Evolutionary conservation across 2,329 filamentous ascomycete species (phyloP).

Genomic region (Aspergillus eucalypticola): DNA sequence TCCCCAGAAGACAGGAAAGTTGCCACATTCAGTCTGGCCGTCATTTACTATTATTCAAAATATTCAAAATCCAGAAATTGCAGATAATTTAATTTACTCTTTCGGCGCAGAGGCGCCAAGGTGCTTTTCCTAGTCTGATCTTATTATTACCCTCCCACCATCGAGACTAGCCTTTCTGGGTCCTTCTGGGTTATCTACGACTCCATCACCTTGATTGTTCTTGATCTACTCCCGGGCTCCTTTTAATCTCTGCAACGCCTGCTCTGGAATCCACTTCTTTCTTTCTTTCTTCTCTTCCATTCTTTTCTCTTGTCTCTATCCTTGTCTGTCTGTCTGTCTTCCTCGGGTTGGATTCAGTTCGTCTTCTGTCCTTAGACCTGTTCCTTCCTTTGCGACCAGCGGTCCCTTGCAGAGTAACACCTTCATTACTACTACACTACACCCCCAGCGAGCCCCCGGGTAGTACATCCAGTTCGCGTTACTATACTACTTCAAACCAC

Average conservation of each 20-base stretch:
- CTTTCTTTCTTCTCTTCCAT: slow-evolving; percentile 16
- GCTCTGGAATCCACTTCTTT: slow-evolving; percentile 16
- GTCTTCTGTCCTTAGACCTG: slow-evolving; percentile 7
- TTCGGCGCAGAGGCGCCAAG: neutral
- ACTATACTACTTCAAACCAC: neutral
- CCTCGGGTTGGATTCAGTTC: slow-evolving; percentile 16
- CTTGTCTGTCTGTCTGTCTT: slow-evolving; percentile 18
- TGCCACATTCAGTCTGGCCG: slow-evolving; percentile 19
- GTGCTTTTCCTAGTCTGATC: neutral
- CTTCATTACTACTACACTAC: slow-evolving; percentile 6
- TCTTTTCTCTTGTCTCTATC: slow-evolving; percentile 10
- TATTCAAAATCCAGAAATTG: neutral
- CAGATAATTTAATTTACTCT: neutral
- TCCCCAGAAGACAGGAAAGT: slow-evolving; percentile 7
- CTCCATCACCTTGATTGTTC: neutral
- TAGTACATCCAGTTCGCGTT: neutral
- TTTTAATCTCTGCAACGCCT: slow-evolving; percentile 21
- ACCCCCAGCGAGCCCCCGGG: slow-evolving; percentile 1
- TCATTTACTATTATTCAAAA: neutral
- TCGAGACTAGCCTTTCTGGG: neutral
- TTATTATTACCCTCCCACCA: neutral
- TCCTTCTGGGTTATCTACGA: slow-evolving; percentile 6
- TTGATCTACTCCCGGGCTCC: slow-evolving; percentile 27
- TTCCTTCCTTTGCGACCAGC: slow-evolving; percentile 12
- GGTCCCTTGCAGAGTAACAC: slow-evolving; percentile 11